A percentile compares a stretch with the other conserved stretches of the same genome.
Conservation (phyloP, 176 grass and related monocot genomes). For the Ensete ventricosum region DNA sequence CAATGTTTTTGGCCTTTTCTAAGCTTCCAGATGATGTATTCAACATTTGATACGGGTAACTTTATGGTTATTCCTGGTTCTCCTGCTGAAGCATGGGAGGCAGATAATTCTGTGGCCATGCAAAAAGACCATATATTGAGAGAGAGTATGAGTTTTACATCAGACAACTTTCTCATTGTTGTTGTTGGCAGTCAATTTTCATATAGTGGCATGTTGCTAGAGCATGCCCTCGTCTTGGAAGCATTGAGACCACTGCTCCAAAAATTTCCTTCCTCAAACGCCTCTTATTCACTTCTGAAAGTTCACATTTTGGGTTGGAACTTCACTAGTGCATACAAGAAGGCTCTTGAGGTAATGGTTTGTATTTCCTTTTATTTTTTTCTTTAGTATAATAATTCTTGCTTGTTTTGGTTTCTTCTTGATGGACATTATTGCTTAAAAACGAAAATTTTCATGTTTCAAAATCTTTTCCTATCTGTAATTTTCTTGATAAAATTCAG, state of each 20-base stretch:
- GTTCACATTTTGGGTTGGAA: conserved; percentile 56
- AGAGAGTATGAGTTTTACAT: conserved; percentile 33
- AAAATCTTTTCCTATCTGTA: neutral
- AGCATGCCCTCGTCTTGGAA: conserved; percentile 74
- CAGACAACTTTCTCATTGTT: conserved; percentile 69
- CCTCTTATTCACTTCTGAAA: conserved; percentile 50
- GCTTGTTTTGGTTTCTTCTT: neutral
- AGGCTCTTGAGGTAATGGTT: conserved; percentile 52
- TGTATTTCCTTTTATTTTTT: conserved; percentile 10
- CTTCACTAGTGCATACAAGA: conserved; percentile 42
- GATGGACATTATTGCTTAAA: too few relatives aligned
- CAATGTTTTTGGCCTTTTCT: conserved; percentile 16
- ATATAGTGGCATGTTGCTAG: conserved; percentile 64
- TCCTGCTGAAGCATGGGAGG: conserved; percentile 54
- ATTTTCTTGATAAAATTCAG: conserved; percentile 1
- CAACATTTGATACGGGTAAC: conserved; percentile 91
- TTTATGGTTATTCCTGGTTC: conserved; percentile 86
- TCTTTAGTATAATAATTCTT: neutral
- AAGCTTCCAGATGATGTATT: conserved; percentile 80
- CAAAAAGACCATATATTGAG: conserved; percentile 27
- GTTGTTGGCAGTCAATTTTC: conserved; percentile 76
- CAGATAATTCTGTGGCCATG: conserved; percentile 32
- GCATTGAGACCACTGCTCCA: conserved; percentile 56
- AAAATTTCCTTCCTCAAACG: conserved; percentile 45
- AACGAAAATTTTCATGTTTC: too few relatives aligned